Base-by-base conservation (phyloP, 768 basidiomycete genomes). In the Lenzites betulinus region DNA sequence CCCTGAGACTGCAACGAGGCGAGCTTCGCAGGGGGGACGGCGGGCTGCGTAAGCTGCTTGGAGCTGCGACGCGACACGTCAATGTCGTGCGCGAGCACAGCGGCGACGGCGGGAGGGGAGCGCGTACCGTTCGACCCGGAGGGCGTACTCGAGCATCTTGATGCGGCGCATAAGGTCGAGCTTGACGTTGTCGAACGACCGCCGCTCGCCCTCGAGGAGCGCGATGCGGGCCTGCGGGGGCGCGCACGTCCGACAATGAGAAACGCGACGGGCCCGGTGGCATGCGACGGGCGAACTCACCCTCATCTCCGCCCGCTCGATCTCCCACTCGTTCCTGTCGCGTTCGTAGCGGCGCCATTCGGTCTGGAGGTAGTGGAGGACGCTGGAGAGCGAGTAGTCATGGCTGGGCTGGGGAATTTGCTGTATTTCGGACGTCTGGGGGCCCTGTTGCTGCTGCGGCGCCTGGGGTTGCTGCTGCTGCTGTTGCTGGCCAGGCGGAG, bases 311-410 rank as follows among this genome's bases (percentile, higher is more conserved):
- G 97, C 97, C 67, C 97, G 82, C 77, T 98, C 97, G 69, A 99
- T 99, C 81, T 99, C 97, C 96, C 96, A 99, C 77, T 99, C 97
- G 73, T 99, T 99, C 70, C 96, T 84, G 78, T 99, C 97, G 73
- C 95, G 88, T 76, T 98, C 97, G 71, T 97, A 98, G 61, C 93
- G 83, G 63, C 97, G 83, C 93, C 95, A 98, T 80, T 99, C 97
- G 22, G 93, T 93, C 78, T 99, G 97, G 52, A 98, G 83, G 74
- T 93, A 99, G 79, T 99, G 97, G 63, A 99, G 82, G 60, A 98
- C 95, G 69, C 86, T 90, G 7, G 95, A 95, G 54, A 98, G 86
- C 48, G 89, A 97, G 74, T 90, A 92, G 75, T 96, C 94, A 74
- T 93, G 92, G 64, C 90, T 90, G 70, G 89, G 92, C 77, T 90